A percentile compares a stretch with the other conserved stretches of the same genome.
Evolutionary conservation across 1,284 basidiomycete species (phyloP).

Genomic region (Cronartium quercuum): DNA sequence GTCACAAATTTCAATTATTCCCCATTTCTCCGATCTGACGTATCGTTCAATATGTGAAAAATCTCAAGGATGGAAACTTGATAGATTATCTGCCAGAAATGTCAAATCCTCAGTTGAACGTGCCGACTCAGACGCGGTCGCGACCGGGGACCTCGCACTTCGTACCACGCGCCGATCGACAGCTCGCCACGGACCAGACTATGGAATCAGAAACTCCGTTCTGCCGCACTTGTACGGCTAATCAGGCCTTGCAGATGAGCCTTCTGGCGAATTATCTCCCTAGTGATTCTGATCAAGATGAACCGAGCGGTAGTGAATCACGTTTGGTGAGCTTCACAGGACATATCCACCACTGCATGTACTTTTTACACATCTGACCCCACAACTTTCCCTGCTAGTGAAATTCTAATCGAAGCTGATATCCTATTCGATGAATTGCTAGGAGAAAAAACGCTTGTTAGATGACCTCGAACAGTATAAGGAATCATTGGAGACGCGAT

Average conservation of each 20-base stretch:
- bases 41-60: not conserved
- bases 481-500: slow-evolving; percentile 66
- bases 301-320: not conserved
- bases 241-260: slow-evolving; percentile 76
- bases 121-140: slow-evolving; percentile 14
- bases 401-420: slow-evolving; percentile 5
- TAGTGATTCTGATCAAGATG: slow-evolving; percentile 25
- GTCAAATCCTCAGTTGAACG: slow-evolving; percentile 19
- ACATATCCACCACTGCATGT: no score
- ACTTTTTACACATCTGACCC: not conserved
- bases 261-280: slow-evolving; percentile 82
- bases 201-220: slow-evolving; percentile 54
- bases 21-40: not conserved
- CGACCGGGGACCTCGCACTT: not conserved
- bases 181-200: not conserved
- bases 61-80: slow-evolving; percentile 27
- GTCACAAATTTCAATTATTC: slow-evolving; percentile 1
- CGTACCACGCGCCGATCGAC: not conserved
- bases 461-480: slow-evolving; percentile 64
- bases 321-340: slow-evolving; percentile 22
- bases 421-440: slow-evolving; percentile 56
- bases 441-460: slow-evolving; percentile 61
- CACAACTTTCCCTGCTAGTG: not conserved
- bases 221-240: slow-evolving; percentile 80
- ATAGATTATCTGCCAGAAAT: slow-evolving; percentile 34